A percentile compares a stretch with the other conserved stretches of the same genome.
phyloP scores from a whole-genome alignment of 176 grass and related monocot genomes.

The Cymbopogon citratus region DNA sequence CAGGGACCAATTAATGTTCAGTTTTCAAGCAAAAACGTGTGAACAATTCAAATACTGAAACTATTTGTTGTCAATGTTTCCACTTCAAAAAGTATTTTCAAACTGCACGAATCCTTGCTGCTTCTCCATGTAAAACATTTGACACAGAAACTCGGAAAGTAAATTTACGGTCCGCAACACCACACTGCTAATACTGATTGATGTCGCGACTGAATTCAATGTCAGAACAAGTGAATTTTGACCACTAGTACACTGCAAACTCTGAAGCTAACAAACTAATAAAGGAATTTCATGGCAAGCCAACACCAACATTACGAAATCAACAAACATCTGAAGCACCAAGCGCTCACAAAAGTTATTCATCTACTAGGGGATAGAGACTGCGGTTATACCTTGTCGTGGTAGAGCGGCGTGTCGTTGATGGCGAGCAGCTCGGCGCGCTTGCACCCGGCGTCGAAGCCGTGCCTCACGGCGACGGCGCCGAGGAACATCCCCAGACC shows the following conservation, averaged over 20 bases:
- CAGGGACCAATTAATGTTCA: neutral
- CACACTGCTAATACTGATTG: neutral
- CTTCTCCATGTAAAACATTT: neutral
- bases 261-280: neutral
- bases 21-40: neutral
- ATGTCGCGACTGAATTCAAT: neutral
- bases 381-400: constrained; percentile 49
- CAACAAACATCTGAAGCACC: neutral
- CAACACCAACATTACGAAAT: neutral
- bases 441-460: constrained; percentile 72
- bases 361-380: neutral
- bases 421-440: constrained; percentile 87
- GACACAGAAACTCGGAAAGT: neutral
- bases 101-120: neutral
- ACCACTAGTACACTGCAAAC: neutral
- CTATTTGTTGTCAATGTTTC: neutral
- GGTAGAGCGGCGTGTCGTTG: constrained; percentile 76
- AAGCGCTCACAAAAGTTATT: neutral
- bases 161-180: neutral
- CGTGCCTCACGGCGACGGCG: constrained; percentile 70
- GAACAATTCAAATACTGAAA: neutral
- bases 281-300: neutral
- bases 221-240: neutral
- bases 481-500: constrained; percentile 82
- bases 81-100: neutral